Conservation (phyloP, 2,329 filamentous ascomycete species). For the Eutypella sp. region DNA sequence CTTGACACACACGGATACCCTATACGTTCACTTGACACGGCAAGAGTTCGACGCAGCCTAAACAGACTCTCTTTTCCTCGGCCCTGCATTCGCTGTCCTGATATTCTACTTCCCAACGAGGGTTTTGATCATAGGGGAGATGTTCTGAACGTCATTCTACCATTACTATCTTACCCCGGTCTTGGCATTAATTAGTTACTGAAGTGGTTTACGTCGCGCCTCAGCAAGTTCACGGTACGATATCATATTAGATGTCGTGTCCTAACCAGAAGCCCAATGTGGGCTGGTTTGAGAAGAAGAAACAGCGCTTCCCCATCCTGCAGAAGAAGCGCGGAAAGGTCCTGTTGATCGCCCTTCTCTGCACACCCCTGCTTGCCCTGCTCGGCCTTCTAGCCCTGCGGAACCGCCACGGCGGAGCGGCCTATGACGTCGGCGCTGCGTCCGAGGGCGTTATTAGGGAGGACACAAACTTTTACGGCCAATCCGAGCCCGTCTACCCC, state of each 20-base stretch:
- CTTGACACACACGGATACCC: no score
- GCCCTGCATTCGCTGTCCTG: no score
- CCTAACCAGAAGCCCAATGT: slow-evolving; percentile 3
- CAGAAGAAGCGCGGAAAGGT: slow-evolving; percentile 21
- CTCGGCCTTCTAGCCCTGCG: slow-evolving; percentile 26
- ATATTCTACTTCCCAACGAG: no score
- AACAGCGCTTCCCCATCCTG: slow-evolving; percentile 22
- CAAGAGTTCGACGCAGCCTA: no score
- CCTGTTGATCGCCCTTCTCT: slow-evolving; percentile 21
- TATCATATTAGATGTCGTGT: not conserved
- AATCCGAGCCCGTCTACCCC: slow-evolving; percentile 46
- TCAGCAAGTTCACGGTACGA: no score
- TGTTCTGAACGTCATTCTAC: no score
- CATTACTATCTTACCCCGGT: no score
- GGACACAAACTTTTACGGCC: slow-evolving; percentile 44
- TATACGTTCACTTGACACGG: no score
- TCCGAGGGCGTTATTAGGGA: slow-evolving; percentile 27
- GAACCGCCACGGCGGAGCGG: slow-evolving; percentile 10
- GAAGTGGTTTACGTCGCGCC: no score
- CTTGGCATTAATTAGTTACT: no score
- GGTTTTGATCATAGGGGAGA: no score
- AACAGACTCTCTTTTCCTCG: no score
- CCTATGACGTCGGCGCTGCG: slow-evolving; percentile 2
- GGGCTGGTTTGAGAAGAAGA: slow-evolving; percentile 14
- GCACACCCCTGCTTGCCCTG: slow-evolving; percentile 26